Conservation (phyloP, 192 early-diverging fungal genomes). For the Bifiguratus adelaidae region DNA sequence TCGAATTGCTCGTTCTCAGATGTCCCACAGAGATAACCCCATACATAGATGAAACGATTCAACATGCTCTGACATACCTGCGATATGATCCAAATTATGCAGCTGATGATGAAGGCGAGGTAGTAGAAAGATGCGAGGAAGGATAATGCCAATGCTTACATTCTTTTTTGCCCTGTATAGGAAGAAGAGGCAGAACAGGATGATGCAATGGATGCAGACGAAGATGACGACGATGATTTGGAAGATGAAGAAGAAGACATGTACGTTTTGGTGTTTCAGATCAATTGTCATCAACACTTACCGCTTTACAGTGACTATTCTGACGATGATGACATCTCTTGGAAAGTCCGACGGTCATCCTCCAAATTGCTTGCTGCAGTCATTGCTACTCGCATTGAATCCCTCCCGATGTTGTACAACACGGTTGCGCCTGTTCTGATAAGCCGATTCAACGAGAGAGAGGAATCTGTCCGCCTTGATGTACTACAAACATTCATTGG, state of each 20-base stretch:
- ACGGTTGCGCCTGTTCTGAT: slow-evolving; percentile 65
- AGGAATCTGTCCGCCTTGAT: slow-evolving; percentile 78
- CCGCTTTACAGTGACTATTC: slow-evolving; percentile 52
- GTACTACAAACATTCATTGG: slow-evolving; percentile 60
- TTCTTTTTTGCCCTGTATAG: slow-evolving; percentile 3
- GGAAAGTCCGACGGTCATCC: slow-evolving; percentile 83
- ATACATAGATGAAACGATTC: slow-evolving; percentile 46
- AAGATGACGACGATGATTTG: slow-evolving; percentile 47
- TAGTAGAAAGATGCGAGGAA: not conserved
- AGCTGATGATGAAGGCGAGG: slow-evolving; percentile 57
- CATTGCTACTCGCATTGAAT: slow-evolving; percentile 62
- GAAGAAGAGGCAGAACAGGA: slow-evolving; percentile 19
- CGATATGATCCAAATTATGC: slow-evolving; percentile 84
- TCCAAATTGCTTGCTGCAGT: slow-evolving; percentile 57
- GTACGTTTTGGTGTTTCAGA: not conserved
- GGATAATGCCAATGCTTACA: not conserved
- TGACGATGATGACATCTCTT: slow-evolving; percentile 86
- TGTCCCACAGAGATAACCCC: slow-evolving; percentile 68
- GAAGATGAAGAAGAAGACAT: slow-evolving; percentile 52
- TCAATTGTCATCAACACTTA: not conserved
- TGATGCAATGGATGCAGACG: slow-evolving; percentile 45
- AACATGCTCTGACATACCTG: slow-evolving; percentile 49
- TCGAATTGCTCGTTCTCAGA: slow-evolving; percentile 67
- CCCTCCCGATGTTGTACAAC: slow-evolving; percentile 49
- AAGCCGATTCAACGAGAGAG: slow-evolving; percentile 69